Conservation (phyloP, 768 basidiomycete species). For the Suillus variegatus region DNA sequence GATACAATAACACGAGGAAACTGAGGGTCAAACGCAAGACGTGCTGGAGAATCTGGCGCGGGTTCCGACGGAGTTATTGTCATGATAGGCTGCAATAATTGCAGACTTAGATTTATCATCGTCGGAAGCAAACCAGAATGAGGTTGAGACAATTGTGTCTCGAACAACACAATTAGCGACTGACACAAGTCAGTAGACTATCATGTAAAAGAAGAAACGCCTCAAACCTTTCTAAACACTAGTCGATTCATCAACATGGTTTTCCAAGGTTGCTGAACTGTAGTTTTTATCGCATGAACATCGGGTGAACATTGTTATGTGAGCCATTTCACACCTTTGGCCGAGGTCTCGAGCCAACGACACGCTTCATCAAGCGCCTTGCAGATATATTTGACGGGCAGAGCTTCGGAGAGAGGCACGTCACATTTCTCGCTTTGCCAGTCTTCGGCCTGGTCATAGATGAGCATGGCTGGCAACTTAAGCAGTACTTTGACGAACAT, state of each 20-base stretch:
- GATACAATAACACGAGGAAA: conserved; percentile 68
- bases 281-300: background rate
- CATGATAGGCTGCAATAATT: conserved; percentile 33
- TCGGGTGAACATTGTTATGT: background rate
- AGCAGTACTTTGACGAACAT: conserved; percentile 53
- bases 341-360: conserved; percentile 54
- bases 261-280: conserved; percentile 5
- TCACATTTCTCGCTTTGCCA: conserved; percentile 92
- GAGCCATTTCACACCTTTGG: conserved; percentile 37
- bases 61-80: conserved; percentile 39
- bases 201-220: background rate
- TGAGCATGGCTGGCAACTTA: conserved; percentile 16
- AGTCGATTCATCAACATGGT: conserved; percentile 1
- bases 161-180: conserved; percentile 3
- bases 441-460: conserved; percentile 66
- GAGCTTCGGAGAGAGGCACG: conserved; percentile 67
- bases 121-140: conserved; percentile 1
- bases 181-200: background rate
- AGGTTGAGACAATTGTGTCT: conserved; percentile 6
- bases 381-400: conserved; percentile 55
- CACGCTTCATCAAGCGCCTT: conserved; percentile 60
- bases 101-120: conserved; percentile 1
- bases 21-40: conserved; percentile 62
- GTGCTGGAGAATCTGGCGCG: conserved; percentile 46
- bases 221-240: conserved; percentile 3